Evolutionary conservation across 2,329 filamentous ascomycete genomes (phyloP), one percentile per base, ranked within the genome.

Genomic region (Davidsoniella virescens): DNA sequence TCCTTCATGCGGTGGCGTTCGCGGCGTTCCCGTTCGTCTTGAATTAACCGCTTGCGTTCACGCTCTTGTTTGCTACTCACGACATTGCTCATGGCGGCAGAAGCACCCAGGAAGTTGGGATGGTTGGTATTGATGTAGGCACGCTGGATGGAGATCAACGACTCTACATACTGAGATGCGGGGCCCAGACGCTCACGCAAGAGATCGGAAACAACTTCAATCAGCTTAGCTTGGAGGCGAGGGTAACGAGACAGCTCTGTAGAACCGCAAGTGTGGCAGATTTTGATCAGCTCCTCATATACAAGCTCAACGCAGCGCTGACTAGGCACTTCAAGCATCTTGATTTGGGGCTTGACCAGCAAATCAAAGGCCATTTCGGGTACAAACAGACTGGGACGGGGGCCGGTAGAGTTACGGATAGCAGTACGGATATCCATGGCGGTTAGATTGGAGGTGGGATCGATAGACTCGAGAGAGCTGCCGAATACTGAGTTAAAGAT

Each of bases 81-180:
- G 44, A 98, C 90, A 44, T 92, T 87, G 57, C 87, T 90, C 92
- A 98, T 98, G 55, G 92, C 92, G 36, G 88, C 90, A 18, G 92
- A 90, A 14, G 92, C 92, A 42, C 92, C 92, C 14, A 96, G 77
- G 70, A 98, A 98, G 66, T 98, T 98, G 45, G 92, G 92, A 63
- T 98, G 92, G 61, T 98, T 98, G 40, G 92, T 98, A 70, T 98
- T 98, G 68, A 98, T 96, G 66, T 98, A 98, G 17, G 92, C 92
- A 57, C 92, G 78, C 66, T 98, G 92, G 54, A 98, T 98, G 23
- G 92, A 84, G 57, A 98, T 98, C 55, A 98, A 73, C 39, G 90
- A 96, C 65, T 95, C 92, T 41, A 98, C 92, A 58, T 98, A 98
- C 48, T 68, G 75, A 2, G 90, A 94, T 51, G 84, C 80, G 9